Evolutionary conservation across 768 basidiomycete species (phyloP), one percentile per base, ranked within the genome.

Genomic region (Ephemerocybe angulata): DNA sequence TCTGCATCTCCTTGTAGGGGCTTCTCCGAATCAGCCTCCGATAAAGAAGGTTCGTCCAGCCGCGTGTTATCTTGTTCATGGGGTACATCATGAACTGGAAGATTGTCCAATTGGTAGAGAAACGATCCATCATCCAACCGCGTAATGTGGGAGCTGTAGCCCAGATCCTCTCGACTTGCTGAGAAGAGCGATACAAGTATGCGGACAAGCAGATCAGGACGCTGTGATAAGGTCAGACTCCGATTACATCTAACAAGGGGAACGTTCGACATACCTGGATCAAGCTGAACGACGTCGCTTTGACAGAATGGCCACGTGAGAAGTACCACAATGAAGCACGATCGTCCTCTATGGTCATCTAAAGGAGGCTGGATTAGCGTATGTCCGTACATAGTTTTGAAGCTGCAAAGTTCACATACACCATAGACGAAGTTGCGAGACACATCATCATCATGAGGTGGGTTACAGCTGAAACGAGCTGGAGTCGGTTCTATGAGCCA

Each of bases 401-500:
- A 10, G 17, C 3, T 17, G 12, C n/a, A n/a, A n/a, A n/a, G 49
- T n/a, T 33, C n/a, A 59, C 59, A 24, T 47, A 65, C 63, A 15
- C 63, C 64, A 52, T 58, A 63, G 6, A 55, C 59, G 46, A 58
- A 65, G 56, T 60, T 64, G 15, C 66, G 57, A 15, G 64, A 57
- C 25, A 52, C 42, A 53, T 67, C 64, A 33, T 62, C 64, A 41
- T 65, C 63, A 67, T 62, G 29, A 64, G 60, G 31, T 64, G 60
- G 24, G n/a, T 55, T 4, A 48, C 35, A 12, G 49, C 49, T 6
- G 28, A 54, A 24, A 37, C 51, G 49, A 53, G 42, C 42, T 56
- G 40, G n/a, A 21, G 17, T 1, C 50, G 42, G 46, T 57, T 59
- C 59, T 60, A 29, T 3, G 8, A 19, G 31, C 42, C 38, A 54